Conservation (phyloP, 2,329 filamentous ascomycete species). For the Phoma sp. region DNA sequence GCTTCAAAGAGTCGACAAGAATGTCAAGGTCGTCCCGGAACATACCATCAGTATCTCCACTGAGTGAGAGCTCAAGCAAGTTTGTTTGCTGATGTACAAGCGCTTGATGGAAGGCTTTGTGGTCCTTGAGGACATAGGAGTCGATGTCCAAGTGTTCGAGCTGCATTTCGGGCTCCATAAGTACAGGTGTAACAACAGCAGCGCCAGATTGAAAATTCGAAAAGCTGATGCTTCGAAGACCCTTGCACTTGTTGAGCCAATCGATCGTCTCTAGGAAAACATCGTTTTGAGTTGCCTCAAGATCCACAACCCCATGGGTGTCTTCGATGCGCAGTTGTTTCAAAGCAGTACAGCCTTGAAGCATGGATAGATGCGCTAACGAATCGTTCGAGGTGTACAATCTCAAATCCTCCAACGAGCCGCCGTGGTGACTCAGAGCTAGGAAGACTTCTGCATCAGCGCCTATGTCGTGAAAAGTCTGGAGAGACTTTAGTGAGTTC, state of each 20-base stretch:
- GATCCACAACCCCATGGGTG: slow-evolving; percentile 50
- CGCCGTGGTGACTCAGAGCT: slow-evolving; percentile 59
- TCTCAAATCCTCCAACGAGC: slow-evolving; percentile 62
- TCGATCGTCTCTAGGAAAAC: slow-evolving; percentile 58
- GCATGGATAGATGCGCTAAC: slow-evolving; percentile 56
- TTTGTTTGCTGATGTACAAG: slow-evolving; percentile 60
- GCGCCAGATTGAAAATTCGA: slow-evolving; percentile 59
- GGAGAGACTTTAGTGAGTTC: slow-evolving; percentile 65
- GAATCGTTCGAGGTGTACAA: slow-evolving; percentile 58
- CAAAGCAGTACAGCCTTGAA: slow-evolving; percentile 58
- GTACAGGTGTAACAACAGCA: slow-evolving; percentile 59
- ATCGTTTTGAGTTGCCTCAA: slow-evolving; percentile 61
- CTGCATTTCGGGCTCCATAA: slow-evolving; percentile 54
- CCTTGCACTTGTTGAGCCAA: slow-evolving; percentile 63
- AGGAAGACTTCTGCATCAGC: slow-evolving; percentile 63
- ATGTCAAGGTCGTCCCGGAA: slow-evolving; percentile 56
- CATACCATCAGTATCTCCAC: slow-evolving; percentile 56
- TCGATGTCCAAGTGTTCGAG: slow-evolving; percentile 59
- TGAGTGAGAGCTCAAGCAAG: slow-evolving; percentile 55
- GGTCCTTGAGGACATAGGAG: slow-evolving; percentile 57
- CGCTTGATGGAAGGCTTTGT: slow-evolving; percentile 60
- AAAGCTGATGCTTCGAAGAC: slow-evolving; percentile 59
- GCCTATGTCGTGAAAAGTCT: slow-evolving; percentile 62
- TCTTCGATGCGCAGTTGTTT: slow-evolving; percentile 59
- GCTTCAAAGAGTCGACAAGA: slow-evolving; percentile 59